A percentile compares a stretch with the other conserved stretches of the same genome.
Conservation (phyloP, 1,284 basidiomycete species). For the Sporisorium sorghi region DNA sequence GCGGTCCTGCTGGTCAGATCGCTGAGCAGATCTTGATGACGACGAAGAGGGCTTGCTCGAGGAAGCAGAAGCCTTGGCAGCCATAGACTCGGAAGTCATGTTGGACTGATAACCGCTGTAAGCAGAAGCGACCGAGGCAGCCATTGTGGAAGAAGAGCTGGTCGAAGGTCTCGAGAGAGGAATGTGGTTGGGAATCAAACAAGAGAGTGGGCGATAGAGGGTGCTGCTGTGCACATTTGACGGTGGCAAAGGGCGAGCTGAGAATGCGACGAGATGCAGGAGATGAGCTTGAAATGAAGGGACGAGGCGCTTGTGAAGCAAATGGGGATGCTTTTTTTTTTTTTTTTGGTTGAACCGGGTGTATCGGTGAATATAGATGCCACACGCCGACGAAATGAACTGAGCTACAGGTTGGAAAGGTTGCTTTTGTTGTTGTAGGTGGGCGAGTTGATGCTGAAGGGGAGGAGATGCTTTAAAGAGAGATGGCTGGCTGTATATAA, state of each 20-base stretch:
- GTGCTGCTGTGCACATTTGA: slow-evolving; percentile 15
- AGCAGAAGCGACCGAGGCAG: slow-evolving; percentile 39
- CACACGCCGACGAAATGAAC: not conserved
- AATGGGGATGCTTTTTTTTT: not conserved
- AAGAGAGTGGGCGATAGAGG: slow-evolving; percentile 12
- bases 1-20: slow-evolving; percentile 48
- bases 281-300: slow-evolving; percentile 2
- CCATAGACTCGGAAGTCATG: slow-evolving; percentile 19
- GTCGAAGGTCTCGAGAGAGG: not conserved
- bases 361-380: not conserved
- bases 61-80: slow-evolving; percentile 15
- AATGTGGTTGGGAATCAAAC: slow-evolving; percentile 16
- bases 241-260: not conserved
- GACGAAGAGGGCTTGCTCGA: slow-evolving; percentile 33
- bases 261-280: not conserved
- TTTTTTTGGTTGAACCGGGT: not conserved
- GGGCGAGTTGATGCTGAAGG: not conserved
- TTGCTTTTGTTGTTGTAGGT: not conserved
- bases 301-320: slow-evolving; percentile 1
- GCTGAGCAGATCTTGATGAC: slow-evolving; percentile 27
- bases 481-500: too few relatives aligned
- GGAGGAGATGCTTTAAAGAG: not conserved
- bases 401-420: too few relatives aligned
- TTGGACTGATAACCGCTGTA: slow-evolving; percentile 32
- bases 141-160: slow-evolving; percentile 26